Evolutionary conservation across 768 basidiomycete species (phyloP), one percentile per base, ranked within the genome.

Genomic region (Amanita pallidorosea): DNA sequence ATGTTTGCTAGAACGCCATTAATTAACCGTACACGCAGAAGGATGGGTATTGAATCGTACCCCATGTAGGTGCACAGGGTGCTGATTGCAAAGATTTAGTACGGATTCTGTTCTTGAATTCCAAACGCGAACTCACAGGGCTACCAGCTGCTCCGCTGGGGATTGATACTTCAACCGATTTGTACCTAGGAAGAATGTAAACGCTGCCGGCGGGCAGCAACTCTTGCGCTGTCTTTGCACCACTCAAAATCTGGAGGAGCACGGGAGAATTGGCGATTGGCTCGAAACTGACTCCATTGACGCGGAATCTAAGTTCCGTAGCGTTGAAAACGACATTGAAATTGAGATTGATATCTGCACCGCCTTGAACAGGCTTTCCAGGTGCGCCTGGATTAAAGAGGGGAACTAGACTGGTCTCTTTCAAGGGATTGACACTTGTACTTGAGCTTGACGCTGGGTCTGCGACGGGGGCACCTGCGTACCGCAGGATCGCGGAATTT

Each of bases 211-310:
- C 17, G 0, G 79, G 81, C 25, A 81, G 62, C 15, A 83, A 64
- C 1, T 75, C 67, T 17, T 66, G 57, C 0, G 80, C 69, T 15
- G 67, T 64, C 31, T 62, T 63, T 5, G 73, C 72, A 0, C 81
- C 81, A 45, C 74, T 79, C 33, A 83, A 58, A 35, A 81, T 75
- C 55, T 83, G 81, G 13, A 81, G 69, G 9, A 83, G 68, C 11
- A 80, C 72, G 0, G 81, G 80, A 0, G 72, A 63, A 13, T 6
- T 33, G 0, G 67, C 65, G 0, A 79, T 79, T 1, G 68, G 59
- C 5, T 36, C 37, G 52, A 65, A 73, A 2, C 56, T 45, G 0
- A 55, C 60, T 2, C 63, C 62, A 46, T 73, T 71, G 27, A 70
- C 56, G 1, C 42, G 55, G 53, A 65, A 69, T 17, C 50, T 47